Evolutionary conservation across 176 grass and related monocot genomes (phyloP), one percentile per base, ranked within the genome.

Genomic region (Avena insularis): DNA sequence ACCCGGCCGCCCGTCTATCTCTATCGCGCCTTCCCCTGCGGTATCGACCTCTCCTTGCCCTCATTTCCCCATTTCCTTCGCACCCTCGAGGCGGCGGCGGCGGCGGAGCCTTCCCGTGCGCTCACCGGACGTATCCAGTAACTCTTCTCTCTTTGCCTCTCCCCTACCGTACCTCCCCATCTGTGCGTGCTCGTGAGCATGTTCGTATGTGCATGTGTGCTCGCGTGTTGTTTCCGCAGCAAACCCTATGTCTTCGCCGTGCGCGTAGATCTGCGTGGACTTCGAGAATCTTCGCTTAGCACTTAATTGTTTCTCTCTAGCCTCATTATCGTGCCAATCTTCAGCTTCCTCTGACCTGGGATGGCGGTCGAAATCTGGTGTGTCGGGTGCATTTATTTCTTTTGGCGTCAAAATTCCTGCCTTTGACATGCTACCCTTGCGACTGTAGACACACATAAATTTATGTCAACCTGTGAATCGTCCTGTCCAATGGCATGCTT

Each of bases 181-280:
- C 25, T 27, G 25, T 55, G 15, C 9, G 17, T 61, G 5, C 47
- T 64, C 19, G 45, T 31, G 46, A 9, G 62, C 35, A 6, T 12
- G 1, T 48, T 16, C 48, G 12, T 17, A 17, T 2, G 12, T 12
- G 5, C 59, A 25, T 36, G 60, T 47, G 61, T 77, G 2, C 31
- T 29, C 33, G 13, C 73, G 70, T 31, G 25, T 53, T 55, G 7
- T 25, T 56, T 20, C 75, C 57, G 17, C 19, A 1, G 33, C 58
- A 79, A 87, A 75, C 89, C 75, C 85, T 87, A 29, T 12, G 57
- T 33, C 57, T 50, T 14, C 36, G 38, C 3, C 23, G 29, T 77
- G 19, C 33, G 3, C 11, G 46, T 67, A 67, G 75, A 80, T 87
- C 68, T 10, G 35, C 13, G 23, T 56, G 21, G 56, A 46, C 36